Evolutionary conservation across 164 flowering plant genomes (phyloP).

Genomic region (Vitis riparia): DNA sequence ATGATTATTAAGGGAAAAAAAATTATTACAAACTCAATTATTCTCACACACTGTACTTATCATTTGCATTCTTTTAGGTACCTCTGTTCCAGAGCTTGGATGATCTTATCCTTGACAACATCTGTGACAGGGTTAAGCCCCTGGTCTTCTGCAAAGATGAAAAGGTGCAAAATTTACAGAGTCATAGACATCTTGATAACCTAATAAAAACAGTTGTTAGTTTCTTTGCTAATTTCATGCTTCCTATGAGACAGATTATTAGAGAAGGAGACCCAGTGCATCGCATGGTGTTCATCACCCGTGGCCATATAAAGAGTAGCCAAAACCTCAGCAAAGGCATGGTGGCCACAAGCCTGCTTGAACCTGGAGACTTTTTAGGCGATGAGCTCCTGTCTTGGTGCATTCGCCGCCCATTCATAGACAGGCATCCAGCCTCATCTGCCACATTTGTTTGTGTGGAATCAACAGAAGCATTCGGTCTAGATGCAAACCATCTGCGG

Average conservation of each 20-base stretch:
- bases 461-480: slow-evolving; percentile 79
- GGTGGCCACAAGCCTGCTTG: slow-evolving; percentile 68
- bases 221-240: neutral
- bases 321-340: slow-evolving; percentile 81
- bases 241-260: slow-evolving; percentile 51
- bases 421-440: slow-evolving; percentile 87
- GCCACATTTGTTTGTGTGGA: slow-evolving; percentile 75
- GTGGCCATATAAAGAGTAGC: slow-evolving; percentile 64
- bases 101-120: slow-evolving; percentile 89
- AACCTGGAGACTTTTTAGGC: slow-evolving; percentile 83
- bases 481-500: slow-evolving; percentile 64
- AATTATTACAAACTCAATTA: too few species aligned
- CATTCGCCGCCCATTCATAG: slow-evolving; percentile 80
- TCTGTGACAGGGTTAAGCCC: slow-evolving; percentile 83
- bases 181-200: neutral
- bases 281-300: slow-evolving; percentile 74
- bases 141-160: slow-evolving; percentile 81
- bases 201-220: neutral
- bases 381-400: slow-evolving; percentile 96
- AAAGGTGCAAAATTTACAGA: slow-evolving; percentile 50
- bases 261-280: slow-evolving; percentile 95
- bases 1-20: too few species aligned
- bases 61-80: slow-evolving; percentile 39
- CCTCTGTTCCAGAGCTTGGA: slow-evolving; percentile 85
- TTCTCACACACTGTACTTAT: too few species aligned